Evolutionary conservation across 2,329 filamentous ascomycete species (phyloP), one percentile per base, ranked within the genome.

Genomic region (Trichoderma breve): DNA sequence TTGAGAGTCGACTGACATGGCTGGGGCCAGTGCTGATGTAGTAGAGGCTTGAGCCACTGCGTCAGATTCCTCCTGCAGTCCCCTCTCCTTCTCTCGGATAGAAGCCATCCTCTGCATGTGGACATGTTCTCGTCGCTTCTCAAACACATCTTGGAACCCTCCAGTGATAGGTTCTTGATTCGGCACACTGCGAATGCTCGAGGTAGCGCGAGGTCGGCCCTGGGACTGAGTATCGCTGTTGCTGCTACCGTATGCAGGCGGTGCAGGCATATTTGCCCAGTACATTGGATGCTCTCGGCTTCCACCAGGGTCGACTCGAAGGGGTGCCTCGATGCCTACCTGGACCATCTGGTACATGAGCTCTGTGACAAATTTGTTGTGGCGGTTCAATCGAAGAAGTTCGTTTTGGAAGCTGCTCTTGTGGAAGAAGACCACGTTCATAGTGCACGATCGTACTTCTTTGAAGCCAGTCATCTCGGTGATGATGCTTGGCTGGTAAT

Each of bases 361-460:
- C 73, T 96, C 94, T 74, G 92, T 94, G 75, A 97, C 94, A 81
- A 98, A 97, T 79, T 95, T 96, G 86, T 98, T 98, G 77, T 96
- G 93, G 21, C 95, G 90, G 76, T 92, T 93, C 3, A 98, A 88
- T 83, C 95, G 94, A 28, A 98, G 86, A 58, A 97, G 86, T 80
- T 98, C 95, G 79, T 98, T 98, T 80, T 98, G 95, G 89, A 93
- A 98, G 81, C 95, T 98, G 72, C 92, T 94, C 82, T 98, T 98
- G 87, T 98, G 97, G 85, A 98, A 98, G 85, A 97, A 97, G 78
- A 98, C 91, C 71, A 98, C 90, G 81, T 97, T 98, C 78, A 98
- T 87, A 4, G 91, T 94, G 78, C 97, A 91, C 6, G 92, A 93
- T 79, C 95, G 93, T 43, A 94, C 93, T 76, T 97, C 91, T 28